Evolutionary conservation across 2,329 filamentous ascomycete species (phyloP).

Genomic region (Aspergillus phoenicis): DNA sequence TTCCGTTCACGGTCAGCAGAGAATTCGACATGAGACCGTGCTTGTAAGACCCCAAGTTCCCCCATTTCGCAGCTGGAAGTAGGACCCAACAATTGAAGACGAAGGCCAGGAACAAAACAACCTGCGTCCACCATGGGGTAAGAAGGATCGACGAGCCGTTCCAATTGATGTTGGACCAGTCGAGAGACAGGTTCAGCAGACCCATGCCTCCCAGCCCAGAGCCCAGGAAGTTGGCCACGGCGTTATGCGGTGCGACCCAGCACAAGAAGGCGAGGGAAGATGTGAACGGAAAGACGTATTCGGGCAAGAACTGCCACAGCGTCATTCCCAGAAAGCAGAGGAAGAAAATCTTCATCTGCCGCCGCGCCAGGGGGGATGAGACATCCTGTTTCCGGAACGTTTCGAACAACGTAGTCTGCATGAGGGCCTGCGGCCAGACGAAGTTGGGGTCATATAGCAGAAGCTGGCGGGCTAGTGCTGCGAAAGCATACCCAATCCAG

Average conservation of each 20-base stretch:
- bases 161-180: slow-evolving; percentile 64
- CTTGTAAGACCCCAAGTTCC: slow-evolving; percentile 55
- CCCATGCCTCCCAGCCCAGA: slow-evolving; percentile 65
- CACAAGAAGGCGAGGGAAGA: slow-evolving; percentile 64
- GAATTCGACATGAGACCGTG: slow-evolving; percentile 62
- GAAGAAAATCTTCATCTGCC: slow-evolving; percentile 62
- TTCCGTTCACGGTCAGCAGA: slow-evolving; percentile 55
- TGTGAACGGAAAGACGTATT: slow-evolving; percentile 62
- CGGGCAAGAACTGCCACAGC: slow-evolving; percentile 64
- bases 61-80: slow-evolving; percentile 62
- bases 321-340: slow-evolving; percentile 55
- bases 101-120: slow-evolving; percentile 60
- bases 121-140: slow-evolving; percentile 62
- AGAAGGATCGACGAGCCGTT: slow-evolving; percentile 54
- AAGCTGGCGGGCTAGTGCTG: slow-evolving; percentile 60
- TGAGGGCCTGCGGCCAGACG: slow-evolving; percentile 56
- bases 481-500: slow-evolving; percentile 62
- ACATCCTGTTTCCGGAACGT: slow-evolving; percentile 53
- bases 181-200: slow-evolving; percentile 60
- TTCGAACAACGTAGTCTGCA: slow-evolving; percentile 63
- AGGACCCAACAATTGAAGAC: slow-evolving; percentile 61
- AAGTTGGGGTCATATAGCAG: slow-evolving; percentile 62
- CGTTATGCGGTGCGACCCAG: slow-evolving; percentile 63
- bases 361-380: slow-evolving; percentile 52
- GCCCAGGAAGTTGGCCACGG: slow-evolving; percentile 62